Base-by-base conservation (phyloP, 176 grass and related monocot species). In the Aegilops bicornis region DNA sequence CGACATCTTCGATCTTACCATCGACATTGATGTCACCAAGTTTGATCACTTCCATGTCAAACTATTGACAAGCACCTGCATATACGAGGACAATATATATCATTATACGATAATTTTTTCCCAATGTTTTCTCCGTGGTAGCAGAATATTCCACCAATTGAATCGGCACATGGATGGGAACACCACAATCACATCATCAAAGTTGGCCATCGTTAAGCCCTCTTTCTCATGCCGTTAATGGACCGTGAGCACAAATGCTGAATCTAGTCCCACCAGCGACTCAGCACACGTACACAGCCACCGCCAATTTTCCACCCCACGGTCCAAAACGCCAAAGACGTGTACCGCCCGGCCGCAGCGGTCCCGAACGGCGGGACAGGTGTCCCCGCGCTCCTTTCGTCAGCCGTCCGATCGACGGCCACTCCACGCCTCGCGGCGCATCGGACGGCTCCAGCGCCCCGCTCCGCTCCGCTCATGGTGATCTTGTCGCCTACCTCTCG, bases 401-500 rank as follows among this genome's bases (percentile, higher is more conserved):
- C 1, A 29, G 16, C 82, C 77, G 77, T 91, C 82, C 29, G 77
- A 91, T 91, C 63, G 22, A 20, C 47, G 68, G 76, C 43, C 75
- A 35, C 33, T 2, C 15, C 2, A 2, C 16, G 10, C 54, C 76
- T 7, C 32, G 67, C 32, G 45, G 20, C 76, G 60, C 60, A 80
- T 79, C 81, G 22, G 3, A 79, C 76, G 85, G 75, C 61, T 65
- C 36, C 85, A 27, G 22, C 89, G 80, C 80, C 40, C 17, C 65
- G 25, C 60, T 30, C 17, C 65, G 25, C 61, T 58, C 58, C 25
- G 3, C 79, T 48, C 30, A 20, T 15, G n/a, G 58, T 35, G 37
- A 39, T 68, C 50, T 84, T 84, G 69, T 91, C 81, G 69, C 50
- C 68, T 84, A 76, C 80, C 89, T 67, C 45, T 16, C 54, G 17